phyloP scores from a whole-genome alignment of 208 protist genomes.

The Naegleria fowleri region DNA sequence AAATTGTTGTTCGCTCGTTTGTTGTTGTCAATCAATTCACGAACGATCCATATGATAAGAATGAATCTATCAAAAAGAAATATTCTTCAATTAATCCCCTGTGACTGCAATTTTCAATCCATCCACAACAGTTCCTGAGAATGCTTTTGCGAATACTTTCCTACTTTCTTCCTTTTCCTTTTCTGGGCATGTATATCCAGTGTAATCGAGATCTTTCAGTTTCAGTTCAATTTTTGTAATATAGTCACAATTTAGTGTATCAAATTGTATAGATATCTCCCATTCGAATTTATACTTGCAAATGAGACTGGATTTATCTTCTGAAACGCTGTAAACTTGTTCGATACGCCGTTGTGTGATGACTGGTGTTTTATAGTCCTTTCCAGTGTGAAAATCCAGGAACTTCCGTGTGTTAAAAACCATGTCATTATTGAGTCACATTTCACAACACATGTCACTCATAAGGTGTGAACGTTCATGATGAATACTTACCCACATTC shows the following conservation, averaged over 20 bases:
- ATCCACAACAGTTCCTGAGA: neutral
- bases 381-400: slow-evolving; percentile 11
- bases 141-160: neutral
- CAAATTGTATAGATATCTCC: neutral
- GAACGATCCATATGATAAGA: too few relatives aligned
- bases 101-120: neutral
- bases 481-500: neutral
- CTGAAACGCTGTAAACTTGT: neutral
- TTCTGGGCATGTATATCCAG: neutral
- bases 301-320: neutral
- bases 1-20: too few relatives aligned
- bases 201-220: neutral
- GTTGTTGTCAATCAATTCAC: too few relatives aligned
- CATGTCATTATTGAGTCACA: too few relatives aligned
- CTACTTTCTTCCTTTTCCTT: neutral
- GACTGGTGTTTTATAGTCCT: neutral
- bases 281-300: slow-evolving; percentile 8
- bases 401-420: too few relatives aligned
- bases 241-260: neutral
- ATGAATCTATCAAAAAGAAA: too few relatives aligned
- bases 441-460: too few relatives aligned
- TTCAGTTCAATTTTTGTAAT: neutral
- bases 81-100: neutral
- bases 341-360: neutral
- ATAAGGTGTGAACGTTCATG: too few relatives aligned